Percentiles rank a stretch among this genome's conserved stretches.
phyloP scores from a whole-genome alignment of 2,329 filamentous ascomycete species.

The Pyricularia sp. region DNA sequence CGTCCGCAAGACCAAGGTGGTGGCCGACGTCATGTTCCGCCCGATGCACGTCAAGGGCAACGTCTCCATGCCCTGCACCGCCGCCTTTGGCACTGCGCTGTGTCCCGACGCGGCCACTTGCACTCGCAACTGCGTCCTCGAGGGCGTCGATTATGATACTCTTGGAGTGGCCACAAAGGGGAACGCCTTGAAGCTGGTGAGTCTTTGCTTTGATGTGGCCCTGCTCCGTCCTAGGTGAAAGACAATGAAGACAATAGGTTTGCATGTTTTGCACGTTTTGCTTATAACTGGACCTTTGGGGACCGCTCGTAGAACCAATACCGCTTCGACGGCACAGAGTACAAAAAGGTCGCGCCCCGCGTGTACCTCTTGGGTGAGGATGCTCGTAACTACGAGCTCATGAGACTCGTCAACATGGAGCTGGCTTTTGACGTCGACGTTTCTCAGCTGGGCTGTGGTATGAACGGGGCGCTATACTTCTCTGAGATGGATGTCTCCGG shows the following conservation, averaged over 20 bases:
- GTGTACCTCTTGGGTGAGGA: conserved; percentile 45
- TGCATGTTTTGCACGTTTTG: background rate
- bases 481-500: conserved; percentile 51
- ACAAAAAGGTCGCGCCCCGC: conserved; percentile 24
- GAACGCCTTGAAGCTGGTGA: conserved; percentile 13
- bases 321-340: conserved; percentile 8
- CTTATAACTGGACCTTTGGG: background rate
- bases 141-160: conserved; percentile 35
- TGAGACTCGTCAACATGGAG: conserved; percentile 48
- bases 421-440: conserved; percentile 57
- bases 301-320: conserved; percentile 12
- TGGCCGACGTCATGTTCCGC: conserved; percentile 14
- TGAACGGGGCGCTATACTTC: conserved; percentile 56
- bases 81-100: conserved; percentile 18
- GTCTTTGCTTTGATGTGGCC: background rate
- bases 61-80: conserved; percentile 10
- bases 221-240: background rate
- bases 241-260: background rate
- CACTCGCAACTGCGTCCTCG: conserved; percentile 38
- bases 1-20: conserved; percentile 12
- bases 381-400: conserved; percentile 44
- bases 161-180: conserved; percentile 15
- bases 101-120: conserved; percentile 34
- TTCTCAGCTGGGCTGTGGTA: conserved; percentile 50
- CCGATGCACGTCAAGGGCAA: conserved; percentile 12